Evolutionary conservation across 176 grass and related monocot genomes (phyloP), one percentile per base, ranked within the genome.

Genomic region (Neostapfia colusana): DNA sequence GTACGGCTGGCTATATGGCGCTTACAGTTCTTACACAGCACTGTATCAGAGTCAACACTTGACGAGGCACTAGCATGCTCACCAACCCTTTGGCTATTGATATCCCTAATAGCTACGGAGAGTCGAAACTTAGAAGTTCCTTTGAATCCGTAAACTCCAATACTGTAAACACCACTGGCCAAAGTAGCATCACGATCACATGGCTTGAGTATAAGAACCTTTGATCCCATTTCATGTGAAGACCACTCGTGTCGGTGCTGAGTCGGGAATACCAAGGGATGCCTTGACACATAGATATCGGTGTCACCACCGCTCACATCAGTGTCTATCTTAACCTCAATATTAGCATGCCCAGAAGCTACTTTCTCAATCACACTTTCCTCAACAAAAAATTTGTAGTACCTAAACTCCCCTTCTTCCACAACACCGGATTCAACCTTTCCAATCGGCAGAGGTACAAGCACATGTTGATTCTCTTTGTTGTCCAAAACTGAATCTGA

Each of bases 181-280:
- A 77, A 75, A 79, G 38, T 92, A 51, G 65, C 45, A 77, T 90
- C 91, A 60, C 60, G 88, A 77, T 90, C 91, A 60, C 60, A 86
- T 38, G 87, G 87, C 73, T 78, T 99, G 63, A 95, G 61, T 53
- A 95, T 80, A 70, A 99, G 84, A 88, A 84, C 73, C 79, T 99
- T 99, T 21, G 89, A 95, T 74, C 95, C 95, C 66, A 86, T 88
- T 74, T 95, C 95, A 90, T 99, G 87, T 54, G 91, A 95, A 67
- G 95, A 92, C 95, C 92, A 99, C 60, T 99, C 95, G 83, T 99
- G 95, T 59, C 74, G 85, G 68, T 99, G 92, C 73, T 99, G 95
- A 48, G 95, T 95, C 24, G 95, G 95, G 73, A 99, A 99, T 82
- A 99, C 85, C 70, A 99, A 88, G 70, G 91, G 95, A 92, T 99